Conservation (phyloP, 2,329 filamentous ascomycete species). For the Colletotrichum chrysophilum region DNA sequence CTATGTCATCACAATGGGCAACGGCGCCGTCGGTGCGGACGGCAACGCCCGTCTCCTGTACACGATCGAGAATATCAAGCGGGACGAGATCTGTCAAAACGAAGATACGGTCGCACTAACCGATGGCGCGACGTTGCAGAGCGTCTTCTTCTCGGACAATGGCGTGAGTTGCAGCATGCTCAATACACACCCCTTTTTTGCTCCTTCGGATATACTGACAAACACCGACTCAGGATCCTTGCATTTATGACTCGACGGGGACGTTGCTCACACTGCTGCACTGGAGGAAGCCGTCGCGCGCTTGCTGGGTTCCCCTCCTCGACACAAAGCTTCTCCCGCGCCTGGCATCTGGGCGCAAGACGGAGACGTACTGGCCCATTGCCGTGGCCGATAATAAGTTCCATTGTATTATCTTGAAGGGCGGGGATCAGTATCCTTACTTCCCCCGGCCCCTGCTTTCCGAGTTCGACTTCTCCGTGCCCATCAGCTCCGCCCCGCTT, state of each 20-base stretch:
- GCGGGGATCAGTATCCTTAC: constrained; percentile 89
- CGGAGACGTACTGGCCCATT: constrained; percentile 93
- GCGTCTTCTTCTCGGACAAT: constrained; percentile 88
- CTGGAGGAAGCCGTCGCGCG: constrained; percentile 86
- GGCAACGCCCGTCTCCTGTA: constrained; percentile 83
- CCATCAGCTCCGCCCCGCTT: constrained; percentile 63
- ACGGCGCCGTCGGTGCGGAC: constrained; percentile 82
- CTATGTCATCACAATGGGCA: constrained; percentile 95
- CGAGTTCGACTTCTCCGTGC: constrained; percentile 92
- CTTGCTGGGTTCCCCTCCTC: constrained; percentile 88
- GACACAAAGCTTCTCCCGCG: constrained; percentile 87
- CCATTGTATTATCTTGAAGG: constrained; percentile 99
- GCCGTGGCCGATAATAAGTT: constrained; percentile 91
- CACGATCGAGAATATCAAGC: constrained; percentile 92
- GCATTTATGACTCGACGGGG: constrained; percentile 93
- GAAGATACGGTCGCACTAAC: constrained; percentile 90
- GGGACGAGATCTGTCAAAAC: constrained; percentile 92
- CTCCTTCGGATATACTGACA: constrained; percentile 1
- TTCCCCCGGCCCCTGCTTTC: constrained; percentile 88
- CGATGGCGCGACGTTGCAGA: constrained; percentile 74
- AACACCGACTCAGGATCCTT: constrained; percentile 71
- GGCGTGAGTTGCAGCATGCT: constrained; percentile 65
- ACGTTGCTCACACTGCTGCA: constrained; percentile 87
- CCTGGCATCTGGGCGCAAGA: constrained; percentile 82
- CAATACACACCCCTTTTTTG: neutral